Evolutionary conservation across 2,329 filamentous ascomycete species (phyloP).

Genomic region (Aspergillus pseudoglaucus): DNA sequence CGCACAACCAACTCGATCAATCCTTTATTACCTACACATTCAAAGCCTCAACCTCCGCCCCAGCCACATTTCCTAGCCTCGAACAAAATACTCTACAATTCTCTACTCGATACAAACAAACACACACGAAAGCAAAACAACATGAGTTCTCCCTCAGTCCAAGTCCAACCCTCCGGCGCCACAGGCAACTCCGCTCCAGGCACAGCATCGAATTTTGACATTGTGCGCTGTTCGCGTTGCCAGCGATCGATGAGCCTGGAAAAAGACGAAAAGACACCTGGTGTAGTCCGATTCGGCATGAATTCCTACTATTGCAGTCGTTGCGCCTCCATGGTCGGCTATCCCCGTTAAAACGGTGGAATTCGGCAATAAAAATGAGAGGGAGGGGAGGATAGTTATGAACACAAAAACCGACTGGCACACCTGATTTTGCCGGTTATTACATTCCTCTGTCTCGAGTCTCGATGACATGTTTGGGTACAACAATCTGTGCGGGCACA

Average conservation of each 20-base stretch:
- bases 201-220: conserved; percentile 26
- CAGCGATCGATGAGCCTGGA: conserved; percentile 42
- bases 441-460: neutral
- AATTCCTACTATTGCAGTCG: conserved; percentile 46
- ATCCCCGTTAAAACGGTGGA: conserved; percentile 7
- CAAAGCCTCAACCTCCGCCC: no score
- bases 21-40: no score
- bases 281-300: conserved; percentile 41
- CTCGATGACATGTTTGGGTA: conserved; percentile 5
- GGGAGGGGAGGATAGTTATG: neutral
- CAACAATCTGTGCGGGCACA: conserved; percentile 13
- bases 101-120: neutral
- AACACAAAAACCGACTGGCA: no score
- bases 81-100: neutral
- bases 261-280: conserved; percentile 24
- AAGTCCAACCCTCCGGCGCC: conserved; percentile 24
- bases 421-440: neutral
- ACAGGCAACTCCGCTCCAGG: conserved; percentile 19
- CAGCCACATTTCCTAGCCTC: neutral
- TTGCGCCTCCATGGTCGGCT: conserved; percentile 41
- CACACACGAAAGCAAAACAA: conserved; percentile 3
- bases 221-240: conserved; percentile 44
- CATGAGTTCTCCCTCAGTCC: conserved; percentile 34
- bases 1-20: neutral
- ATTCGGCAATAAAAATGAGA: neutral